Base-by-base conservation (phyloP, 2,329 filamentous ascomycete species). In the Drechslerella stenobrocha region DNA sequence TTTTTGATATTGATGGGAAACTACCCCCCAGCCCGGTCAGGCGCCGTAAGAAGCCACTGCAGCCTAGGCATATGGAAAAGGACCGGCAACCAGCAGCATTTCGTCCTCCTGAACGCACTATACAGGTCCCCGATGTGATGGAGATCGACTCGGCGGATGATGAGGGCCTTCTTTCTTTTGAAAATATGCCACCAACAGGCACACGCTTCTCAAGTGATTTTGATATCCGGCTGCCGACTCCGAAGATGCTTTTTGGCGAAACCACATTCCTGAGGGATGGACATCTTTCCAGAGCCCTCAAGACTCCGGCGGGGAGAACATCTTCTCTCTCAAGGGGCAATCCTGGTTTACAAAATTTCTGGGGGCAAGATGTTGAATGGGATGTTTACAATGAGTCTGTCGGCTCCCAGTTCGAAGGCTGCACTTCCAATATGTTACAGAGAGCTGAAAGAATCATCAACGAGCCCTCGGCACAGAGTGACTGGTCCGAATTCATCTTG, bases 261-360 rank as follows among this genome's bases (percentile, higher is more conserved):
- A 58, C 71, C 26, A 73, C 71, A 30, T 73, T 73, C 52, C 66
- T 74, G 15, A 72, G 72, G 11, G 53, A 48, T 20, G 71, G 71
- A 11, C 23, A 60, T 20, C 55, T 74, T 22, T 61, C 20, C 0
- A 57, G 44, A 34, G 72, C 70, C n/a, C 69, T 74, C 24, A 37
- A 57, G 13, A 73, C 71, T 2, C 45, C 22, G 6, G 42, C 60
- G 9, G 64, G 53, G 8, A 52, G 47, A 20, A 44, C 46, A 18
- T 55, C 47, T 28, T 9, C 47, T 23, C 13, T 23, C 0, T 47
- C 47, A 5, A 37, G 48, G 11, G 18, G 8, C n/a, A 37, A 18
- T 8, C 11, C 18, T 9, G 30, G 28, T 1, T 23, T 11, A 6
- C n/a, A 32, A 11, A 40, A 40, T 15, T 26, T 60, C 9, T 60